Evolutionary conservation across 495 filamentous ascomycete genomes (phyloP), one percentile per base, ranked within the genome.

Genomic region (Tuber magnatum): DNA sequence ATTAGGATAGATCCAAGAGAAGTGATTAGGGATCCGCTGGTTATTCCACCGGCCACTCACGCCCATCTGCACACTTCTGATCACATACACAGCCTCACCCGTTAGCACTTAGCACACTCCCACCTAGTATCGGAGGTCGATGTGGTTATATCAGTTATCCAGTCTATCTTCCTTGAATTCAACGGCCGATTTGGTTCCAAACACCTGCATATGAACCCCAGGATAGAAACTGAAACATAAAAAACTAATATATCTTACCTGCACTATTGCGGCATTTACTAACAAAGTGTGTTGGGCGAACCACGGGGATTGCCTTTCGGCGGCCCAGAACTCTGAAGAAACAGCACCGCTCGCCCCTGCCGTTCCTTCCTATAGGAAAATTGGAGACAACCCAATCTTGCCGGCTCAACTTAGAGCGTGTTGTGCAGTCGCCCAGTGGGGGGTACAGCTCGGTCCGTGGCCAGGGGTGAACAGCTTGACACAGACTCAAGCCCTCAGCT

Each of bases 31-130:
- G 28, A 32, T 65, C 56, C 16, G 14, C 28, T 65, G 28, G 28
- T 65, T 65, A 16, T 65, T 65, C 16, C 56, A 35, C 32, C 28
- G 16, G 28, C 16, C 28, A 35, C 12, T 65, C 10, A 1, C 32
- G 28, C 16, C 56, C 32, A 5, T 12, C 28, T 4, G 56, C 28
- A 35, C 16, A 65, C 56, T 18, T 1, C 14, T 65, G 7, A 35
- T 18, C 12, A 6, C 14, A 65, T 18, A 14, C 3, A 28, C 56
- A 32, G 56, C 10, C 56, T 6, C 3, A 16, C 56, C 5, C 12
- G 56, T 32, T 16, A n/a, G n/a, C n/a, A 61, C n/a, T 61, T 61
- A 61, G n/a, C 56, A 61, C 56, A 61, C 56, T 61, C 56, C n/a
- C 56, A 16, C 28, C 56, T 8, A 4, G 10, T 61, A 61, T 61